Evolutionary conservation across 1,284 basidiomycete species (phyloP), one percentile per base, ranked within the genome.

Genomic region (Clitocybe nebularis): DNA sequence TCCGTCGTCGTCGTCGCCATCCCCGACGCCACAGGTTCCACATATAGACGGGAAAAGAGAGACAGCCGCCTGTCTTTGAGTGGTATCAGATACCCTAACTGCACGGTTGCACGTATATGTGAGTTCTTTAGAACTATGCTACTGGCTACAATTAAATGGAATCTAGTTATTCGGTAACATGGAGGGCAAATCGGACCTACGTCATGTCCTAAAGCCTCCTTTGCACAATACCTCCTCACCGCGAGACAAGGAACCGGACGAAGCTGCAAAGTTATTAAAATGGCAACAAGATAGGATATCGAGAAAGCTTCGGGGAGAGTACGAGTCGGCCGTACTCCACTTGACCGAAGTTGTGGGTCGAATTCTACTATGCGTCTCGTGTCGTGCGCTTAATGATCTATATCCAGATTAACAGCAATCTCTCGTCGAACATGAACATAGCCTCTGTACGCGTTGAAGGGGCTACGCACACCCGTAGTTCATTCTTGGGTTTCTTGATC

Each of bases 381-480:
- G 36, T 28, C 11, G 37, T 29, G 13, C 30, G 19, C 29, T 37
- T 13, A 35, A 47, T 28, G 24, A 36, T 23, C 7, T 33, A 6
- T 43, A 5, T 17, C 11, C 19, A 89, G 87, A 75, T 91, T n/a
- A 73, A 76, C 47, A 67, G 67, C 17, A 89, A 84, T 56, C 63
- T 84, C 38, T 63, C 75, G 3, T 72, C 78, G 0, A 77, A 61
- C 4, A 48, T 87, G 41, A 74, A 75, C 26, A 74, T 94, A 28
- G 77, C 82, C 3, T 74, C 84, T 1, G 84, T 98, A 29, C 86
- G 86, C 45, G 77, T 98, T 14, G 75, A 85, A 44, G 93, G 93
- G 40, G 81, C 90, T 0, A 64, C 68, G 1, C 66, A 75, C 25
- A 93, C 93, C 0, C 80, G 93, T 5, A 66, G 78, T 20, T 79